Base-by-base conservation (phyloP, 768 basidiomycete genomes). In the Mycena galopus region DNA sequence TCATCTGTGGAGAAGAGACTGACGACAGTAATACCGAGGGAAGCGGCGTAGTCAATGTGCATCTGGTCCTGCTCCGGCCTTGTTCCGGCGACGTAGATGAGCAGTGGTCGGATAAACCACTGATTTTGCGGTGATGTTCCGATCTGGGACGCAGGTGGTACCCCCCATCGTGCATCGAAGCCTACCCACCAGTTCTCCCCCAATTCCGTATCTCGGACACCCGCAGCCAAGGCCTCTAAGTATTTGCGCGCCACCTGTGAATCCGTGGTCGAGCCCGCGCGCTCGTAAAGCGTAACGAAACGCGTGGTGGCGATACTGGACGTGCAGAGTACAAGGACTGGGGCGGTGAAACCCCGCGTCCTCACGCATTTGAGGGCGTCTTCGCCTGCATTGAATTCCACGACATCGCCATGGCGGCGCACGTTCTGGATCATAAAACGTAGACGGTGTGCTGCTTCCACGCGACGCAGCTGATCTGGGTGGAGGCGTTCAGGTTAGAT, bases 231-330 rank as follows among this genome's bases (percentile, higher is more conserved):
- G 27, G 69, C 64, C 58, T 50, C 50, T 19, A 66, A 12, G 33
- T 47, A 71, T 10, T 65, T 65, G 29, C 53, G 51, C 37, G 66
- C 70, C 7, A 71, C 58, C 32, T n/a, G 35, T 12, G 51, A 25
- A 62, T 71, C 70, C 16, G 70, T 66, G 29, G 70, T 71, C 29
- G 70, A 71, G 16, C 70, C 70, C 51, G 59, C 70, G 11, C 70
- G 64, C 19, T 21, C 39, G 23, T 66, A 60, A 17, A 35, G 10
- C 4, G 44, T 14, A 2, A 71, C 69, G 35, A 71, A 71, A 2
- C 58, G 17, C 25, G 69, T 65, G 47, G 16, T 59, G 8, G 57
- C 57, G 33, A 71, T 53, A 56, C 56, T 71, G 25, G 69, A 71
- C 0, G 56, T 51, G 10, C 33, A 58, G 6, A 71, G 47, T 32